Base-by-base conservation (phyloP, 805 yeast species). In the Torulaspora gathmanii region DNA sequence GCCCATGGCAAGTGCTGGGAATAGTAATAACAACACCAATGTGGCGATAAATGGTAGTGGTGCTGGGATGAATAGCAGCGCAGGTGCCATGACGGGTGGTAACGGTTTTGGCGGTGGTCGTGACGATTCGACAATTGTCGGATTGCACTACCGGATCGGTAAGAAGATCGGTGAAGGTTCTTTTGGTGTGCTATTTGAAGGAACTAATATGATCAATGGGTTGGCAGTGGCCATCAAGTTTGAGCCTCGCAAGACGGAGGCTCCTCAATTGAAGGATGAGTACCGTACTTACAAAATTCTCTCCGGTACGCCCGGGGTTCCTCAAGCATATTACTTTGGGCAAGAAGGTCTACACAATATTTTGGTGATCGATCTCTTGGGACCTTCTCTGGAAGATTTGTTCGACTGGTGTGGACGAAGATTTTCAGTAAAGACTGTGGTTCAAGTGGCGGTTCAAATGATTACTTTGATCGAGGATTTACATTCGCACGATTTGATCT, bases 151-250 rank as follows among this genome's bases (percentile, higher is more conserved):
- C 70, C 85, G 89, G 57, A 93, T 93, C 46, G 99, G 98, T 47
- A 91, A 90, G 67, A 93, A 93, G 70, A 90, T 93, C 50, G 99
- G 99, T 46, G 98, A 93, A 69, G 99, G 99, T 35, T 91, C 98
- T 3, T 93, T 93, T 67, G 99, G 99, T 45, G 95, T 93, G 42
- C 84, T 93, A 48, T 93, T 93, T 64, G 98, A 93, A 70, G 99
- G 99, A 51, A 79, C 87, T 34, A 91, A 93, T 65, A 75, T 93
- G 62, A 80, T 93, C 57, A 91, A 89, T 70, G 90, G 90, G 54
- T 83, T 83, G 50, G 95, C 86, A 40, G 98, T 93, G 37, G 99
- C 98, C 33, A 91, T 93, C 66, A 93, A 93, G 69, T 93, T 93
- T 58, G 96, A 93, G 69, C 98, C 97, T 16, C 77, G 98, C 58